Evolutionary conservation across 257 asterid species (phyloP), one percentile per base, ranked within the genome.

Genomic region (Nicotiana attenuata): DNA sequence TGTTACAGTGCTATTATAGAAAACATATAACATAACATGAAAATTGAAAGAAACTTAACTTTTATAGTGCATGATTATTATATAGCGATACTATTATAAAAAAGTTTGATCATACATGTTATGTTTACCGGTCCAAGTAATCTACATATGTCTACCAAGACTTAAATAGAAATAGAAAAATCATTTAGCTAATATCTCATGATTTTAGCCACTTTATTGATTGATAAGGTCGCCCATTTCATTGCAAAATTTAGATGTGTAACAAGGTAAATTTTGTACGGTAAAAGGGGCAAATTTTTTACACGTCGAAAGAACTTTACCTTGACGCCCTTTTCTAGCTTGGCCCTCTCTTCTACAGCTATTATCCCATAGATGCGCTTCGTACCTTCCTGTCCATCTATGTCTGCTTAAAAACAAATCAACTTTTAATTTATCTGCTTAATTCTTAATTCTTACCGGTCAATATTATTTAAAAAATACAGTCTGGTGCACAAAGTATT

Each of bases 281-380:
- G 50, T 0, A 41, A 41, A 41, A 1, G 50, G 10, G 10, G 2
- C 0, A 41, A 38, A 7, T 1, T 0, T 1, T 41, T 41, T 7
- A 7, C 11, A 8, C 10, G 2, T 53, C 7, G 16, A 64, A 45
- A 6, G 0, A 16, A 65, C 9, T 6, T 31, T 19, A 35, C 99
- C 99, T 96, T 96, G 99, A 90, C 99, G 98, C 83, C 99, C 98
- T 89, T 96, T 96, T 89, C 98, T 93, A n/a, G 98, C 98, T 89
- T 94, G 98, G 35, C 99, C 99, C 79, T 96, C 99, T 65, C 98
- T 92, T 82, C 97, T 91, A 88, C 98, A 94, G 93, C 98, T 94
- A 90, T 96, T 96, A 88, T 96, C 99, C 99, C 99, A 96, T 35
- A 96, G 97, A 90, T 94, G 99, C 82, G 99, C 99, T 87, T 96